These are phyloP conservation scores for Daldinia eschscholtzii DNA, from an alignment of 2,329 filamentous ascomycete genomes.

Conservation along the genomic window DNA sequence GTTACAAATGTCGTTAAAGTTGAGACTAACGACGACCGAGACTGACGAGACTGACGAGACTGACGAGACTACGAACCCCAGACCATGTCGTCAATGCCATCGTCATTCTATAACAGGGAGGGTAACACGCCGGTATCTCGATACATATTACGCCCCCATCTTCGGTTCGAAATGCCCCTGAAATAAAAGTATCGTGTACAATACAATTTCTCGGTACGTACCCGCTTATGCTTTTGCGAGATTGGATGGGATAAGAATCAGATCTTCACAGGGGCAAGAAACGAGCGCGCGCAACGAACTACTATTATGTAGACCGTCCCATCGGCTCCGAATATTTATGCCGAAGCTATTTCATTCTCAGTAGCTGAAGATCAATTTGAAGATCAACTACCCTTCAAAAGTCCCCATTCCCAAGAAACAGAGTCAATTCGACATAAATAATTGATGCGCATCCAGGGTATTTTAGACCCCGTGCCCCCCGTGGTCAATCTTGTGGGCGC, in stretches of 20 bases:
- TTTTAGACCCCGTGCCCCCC: conserved; percentile 7
- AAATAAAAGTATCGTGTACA: not conserved
- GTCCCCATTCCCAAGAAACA: conserved; percentile 1
- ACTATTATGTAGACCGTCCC: conserved; percentile 12
- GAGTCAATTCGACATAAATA: not conserved
- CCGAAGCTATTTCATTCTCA: not conserved
- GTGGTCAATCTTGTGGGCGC: conserved; percentile 16
- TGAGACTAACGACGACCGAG: conserved; percentile 28
- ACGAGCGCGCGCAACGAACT: conserved; percentile 23
- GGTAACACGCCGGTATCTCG: conserved; percentile 21
- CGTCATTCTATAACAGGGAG: conserved; percentile 37
- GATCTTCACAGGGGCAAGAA: conserved; percentile 39
- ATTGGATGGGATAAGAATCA: conserved; percentile 26
- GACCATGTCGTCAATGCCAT: conserved; percentile 44
- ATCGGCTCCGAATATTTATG: conserved; percentile 13
- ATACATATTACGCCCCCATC: conserved; percentile 21
- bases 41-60: conserved; percentile 7
- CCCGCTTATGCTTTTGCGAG: conserved; percentile 2
- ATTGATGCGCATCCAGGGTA: not conserved
- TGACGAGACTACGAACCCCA: conserved; percentile 29
- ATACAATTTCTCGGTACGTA: not conserved
- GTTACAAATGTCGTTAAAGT: conserved; percentile 42
- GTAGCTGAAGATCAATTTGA: too few species aligned
- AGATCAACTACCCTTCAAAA: too few species aligned
- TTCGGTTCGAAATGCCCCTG: not conserved